Base-by-base conservation (phyloP, 2,329 filamentous ascomycete species). In the Fusarium udum region DNA sequence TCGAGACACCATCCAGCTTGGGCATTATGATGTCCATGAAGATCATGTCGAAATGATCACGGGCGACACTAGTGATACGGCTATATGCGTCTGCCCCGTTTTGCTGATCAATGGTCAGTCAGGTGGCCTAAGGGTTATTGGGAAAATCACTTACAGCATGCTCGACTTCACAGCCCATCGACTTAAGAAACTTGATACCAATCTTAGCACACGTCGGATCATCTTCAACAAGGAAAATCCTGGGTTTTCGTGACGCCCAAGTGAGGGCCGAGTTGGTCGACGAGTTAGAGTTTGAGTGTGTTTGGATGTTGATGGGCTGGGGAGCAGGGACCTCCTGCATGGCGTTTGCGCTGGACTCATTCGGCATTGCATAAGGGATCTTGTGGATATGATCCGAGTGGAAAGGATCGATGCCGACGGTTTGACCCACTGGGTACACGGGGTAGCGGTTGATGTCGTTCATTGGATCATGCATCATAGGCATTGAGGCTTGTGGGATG, bases 11-110 rank as follows among this genome's bases (percentile, higher is more conserved):
- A 78, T 98, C 96, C 61, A 98, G 87, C 73, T 95, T 93, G 11
- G 96, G 96, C 96, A 99, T 98, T 76, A 99, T 97, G 73, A 99
- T 95, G 79, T 96, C 93, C 93, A 95, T 95, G 71, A 95, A 89
- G 72, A 95, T 94, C 61, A 93, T 83, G 74, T 92, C 90, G 76
- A 89, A 92, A 37, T 87, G 79, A 37, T 83, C 82, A 40, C 81
- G 78, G 15, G 86, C 84, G 40, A 81, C 78, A 37, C 82, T 80
- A 75, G 86, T 89, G 56, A 97, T 92, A 80, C 96, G 96, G 79
- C 92, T 94, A 55, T 97, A 95, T 58, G 96, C 96, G 80, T 98
- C 94, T 49, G 97, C 86, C 53, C 96, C 96, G 81, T 99, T 97
- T 78, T 79, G 75, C 81, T 82, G 65, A 51, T 32, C 37, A 37